Evolutionary conservation across 2,329 filamentous ascomycete species (phyloP).

Genomic region (Fusarium floridanum): DNA sequence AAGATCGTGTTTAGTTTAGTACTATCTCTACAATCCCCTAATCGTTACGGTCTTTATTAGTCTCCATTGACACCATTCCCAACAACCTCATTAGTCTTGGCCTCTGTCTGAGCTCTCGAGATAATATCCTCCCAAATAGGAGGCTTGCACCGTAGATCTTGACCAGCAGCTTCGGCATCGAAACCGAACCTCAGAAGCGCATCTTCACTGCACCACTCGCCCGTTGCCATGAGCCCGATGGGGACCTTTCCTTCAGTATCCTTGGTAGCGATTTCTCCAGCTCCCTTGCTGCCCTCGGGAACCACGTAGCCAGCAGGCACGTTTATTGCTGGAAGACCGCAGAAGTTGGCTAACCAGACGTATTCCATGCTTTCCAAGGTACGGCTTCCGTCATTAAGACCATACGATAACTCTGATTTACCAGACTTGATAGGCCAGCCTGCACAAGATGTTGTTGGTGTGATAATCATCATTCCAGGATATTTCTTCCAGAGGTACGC

Average conservation of each 20-base stretch:
- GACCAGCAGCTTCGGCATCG: conserved; percentile 58
- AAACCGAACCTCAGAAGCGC: conserved; percentile 62
- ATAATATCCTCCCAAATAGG: conserved; percentile 39
- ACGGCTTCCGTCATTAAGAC: conserved; percentile 60
- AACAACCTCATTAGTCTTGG: not conserved
- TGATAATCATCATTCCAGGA: conserved; percentile 78
- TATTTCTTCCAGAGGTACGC: conserved; percentile 73
- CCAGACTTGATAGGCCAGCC: conserved; percentile 58
- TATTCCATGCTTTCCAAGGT: conserved; percentile 64
- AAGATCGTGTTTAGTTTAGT: not conserved
- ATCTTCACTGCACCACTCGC: conserved; percentile 67
- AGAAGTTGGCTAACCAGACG: conserved; percentile 65
- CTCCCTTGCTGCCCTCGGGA: conserved; percentile 50
- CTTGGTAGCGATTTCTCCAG: conserved; percentile 49
- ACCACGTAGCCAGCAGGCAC: conserved; percentile 61
- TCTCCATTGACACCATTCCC: not conserved
- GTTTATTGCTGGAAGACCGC: conserved; percentile 60
- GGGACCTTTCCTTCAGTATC: conserved; percentile 59
- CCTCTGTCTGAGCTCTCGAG: conserved; percentile 18
- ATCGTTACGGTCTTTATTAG: not conserved
- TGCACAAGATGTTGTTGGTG: conserved; percentile 71
- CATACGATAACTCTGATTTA: conserved; percentile 53
- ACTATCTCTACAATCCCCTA: not conserved
- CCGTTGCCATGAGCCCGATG: conserved; percentile 67
- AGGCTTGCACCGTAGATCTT: conserved; percentile 28